Conservation (phyloP, 305 asterid species). For the Fraxinus sp. region DNA sequence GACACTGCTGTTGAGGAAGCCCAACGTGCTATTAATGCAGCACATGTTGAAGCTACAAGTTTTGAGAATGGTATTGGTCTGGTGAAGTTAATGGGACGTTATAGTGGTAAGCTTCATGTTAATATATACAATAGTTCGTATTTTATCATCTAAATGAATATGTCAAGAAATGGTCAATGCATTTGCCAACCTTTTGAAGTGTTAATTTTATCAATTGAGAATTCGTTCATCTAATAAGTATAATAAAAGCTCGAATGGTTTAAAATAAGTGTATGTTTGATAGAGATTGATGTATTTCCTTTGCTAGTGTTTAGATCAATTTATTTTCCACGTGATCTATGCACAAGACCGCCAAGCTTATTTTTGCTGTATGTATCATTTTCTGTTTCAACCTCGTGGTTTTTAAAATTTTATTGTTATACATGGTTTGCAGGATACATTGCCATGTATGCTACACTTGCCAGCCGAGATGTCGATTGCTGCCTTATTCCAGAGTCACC, state of each 20-base stretch:
- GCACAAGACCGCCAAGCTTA: neutral
- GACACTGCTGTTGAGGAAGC: conserved; percentile 95
- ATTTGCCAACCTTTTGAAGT: neutral
- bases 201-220: neutral
- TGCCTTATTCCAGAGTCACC: conserved; percentile 91
- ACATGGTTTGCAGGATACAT: conserved; percentile 58
- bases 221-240: neutral
- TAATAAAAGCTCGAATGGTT: neutral
- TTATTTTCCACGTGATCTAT: neutral
- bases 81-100: conserved; percentile 80
- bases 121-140: neutral
- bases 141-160: neutral
- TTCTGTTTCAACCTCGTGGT: neutral
- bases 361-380: neutral
- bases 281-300: neutral
- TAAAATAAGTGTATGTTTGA: neutral
- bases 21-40: conserved; percentile 85
- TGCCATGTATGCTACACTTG: conserved; percentile 84
- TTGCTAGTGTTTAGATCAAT: neutral
- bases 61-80: conserved; percentile 79
- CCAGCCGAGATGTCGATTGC: conserved; percentile 83
- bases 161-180: neutral
- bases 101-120: conserved; percentile 49
- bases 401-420: neutral
- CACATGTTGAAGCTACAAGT: conserved; percentile 88